Base-by-base conservation (phyloP, 2,329 filamentous ascomycete genomes). In the Phaeophleospora eucalypticola region DNA sequence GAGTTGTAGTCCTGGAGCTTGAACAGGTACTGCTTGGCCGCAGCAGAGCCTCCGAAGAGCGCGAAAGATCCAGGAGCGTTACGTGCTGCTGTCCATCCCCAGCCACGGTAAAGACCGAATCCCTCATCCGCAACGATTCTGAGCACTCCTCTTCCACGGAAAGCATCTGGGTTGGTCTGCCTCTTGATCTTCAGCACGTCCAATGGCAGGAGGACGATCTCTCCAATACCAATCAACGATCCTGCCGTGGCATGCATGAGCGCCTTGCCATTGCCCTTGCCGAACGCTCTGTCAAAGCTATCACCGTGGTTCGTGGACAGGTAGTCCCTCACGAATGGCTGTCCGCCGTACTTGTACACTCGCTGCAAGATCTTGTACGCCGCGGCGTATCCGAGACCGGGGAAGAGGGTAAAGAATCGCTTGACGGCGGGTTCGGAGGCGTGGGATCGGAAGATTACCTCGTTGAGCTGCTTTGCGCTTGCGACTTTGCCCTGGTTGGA, bases 171-270 rank as follows among this genome's bases (percentile, higher is more conserved):
- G 78, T 98, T 98, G 58, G 93, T 98, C 76, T 98, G 93, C 63
- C 93, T 84, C 81, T 98, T 98, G 76, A 98, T 98, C 81, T 98
- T 98, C 54, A 98, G 81, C 33, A 98, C 91, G 62, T 98, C 93
- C 51, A 98, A 82, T 35, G 93, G 93, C 34, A 98, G 81, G 21
- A 98, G 81, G 49, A 98, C 81, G 57, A 98, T 95, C 75, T 98
- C 93, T 65, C 93, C 93, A 62, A 98, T 95, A 62, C 93, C 93
- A 65, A 98, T 94, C 64, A 98, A 67, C 73, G 87, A 91, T 54
- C 93, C 93, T 54, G 93, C 93, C 42, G 89, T 94, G 17, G 93
- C 95, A 74, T 95, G 89, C 86, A 98, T 86, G 62, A 98, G 89
- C 12, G 93, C 91, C 79, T 98, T 97, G 70, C 93, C 93, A 32